Evolutionary conservation across 2,329 filamentous ascomycete species (phyloP).

Genomic region (Chaetomium sp.): DNA sequence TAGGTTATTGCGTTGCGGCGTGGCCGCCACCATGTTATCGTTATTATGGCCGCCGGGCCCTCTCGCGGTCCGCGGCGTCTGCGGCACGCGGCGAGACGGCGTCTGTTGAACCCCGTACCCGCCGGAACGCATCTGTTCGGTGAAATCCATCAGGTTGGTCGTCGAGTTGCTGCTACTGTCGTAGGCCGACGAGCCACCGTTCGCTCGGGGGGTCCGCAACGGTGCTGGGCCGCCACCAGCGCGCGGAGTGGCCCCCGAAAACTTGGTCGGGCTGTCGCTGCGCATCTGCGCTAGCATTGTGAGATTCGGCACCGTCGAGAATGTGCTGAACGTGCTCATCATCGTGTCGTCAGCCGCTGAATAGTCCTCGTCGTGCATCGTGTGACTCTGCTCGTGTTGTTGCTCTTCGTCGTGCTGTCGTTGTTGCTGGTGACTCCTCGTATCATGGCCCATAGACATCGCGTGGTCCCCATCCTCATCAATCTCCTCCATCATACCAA

Average conservation of each 20-base stretch:
- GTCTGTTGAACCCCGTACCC: constrained; percentile 34
- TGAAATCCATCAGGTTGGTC: constrained; percentile 81
- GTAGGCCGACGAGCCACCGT: constrained; percentile 25
- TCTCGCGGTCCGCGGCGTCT: constrained; percentile 29
- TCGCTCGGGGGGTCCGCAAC: constrained; percentile 32
- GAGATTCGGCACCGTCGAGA: constrained; percentile 84
- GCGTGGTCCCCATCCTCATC: constrained; percentile 22
- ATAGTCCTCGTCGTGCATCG: constrained; percentile 27
- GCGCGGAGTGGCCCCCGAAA: constrained; percentile 37
- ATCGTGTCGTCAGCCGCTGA: constrained; percentile 61
- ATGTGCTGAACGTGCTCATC: constrained; percentile 80
- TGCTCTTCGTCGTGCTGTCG: too few species aligned
- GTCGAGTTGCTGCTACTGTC: constrained; percentile 65
- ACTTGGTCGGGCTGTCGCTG: constrained; percentile 57
- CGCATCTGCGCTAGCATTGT: constrained; percentile 68
- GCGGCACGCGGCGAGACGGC: constrained; percentile 33
- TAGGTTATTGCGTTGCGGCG: constrained; percentile 46
- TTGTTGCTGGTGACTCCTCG: too few species aligned
- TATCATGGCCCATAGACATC: constrained; percentile 3
- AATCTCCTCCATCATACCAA: constrained; percentile 14
- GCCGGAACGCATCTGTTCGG: constrained; percentile 57
- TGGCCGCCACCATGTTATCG: constrained; percentile 25
- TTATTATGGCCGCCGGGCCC: constrained; percentile 25
- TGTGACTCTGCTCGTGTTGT: constrained; percentile 7
- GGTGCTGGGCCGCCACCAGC: constrained; percentile 23